These are phyloP conservation scores for Eremothecium cymbalariae DNA, from an alignment of 1,139 yeast species.

Conservation along the genomic window DNA sequence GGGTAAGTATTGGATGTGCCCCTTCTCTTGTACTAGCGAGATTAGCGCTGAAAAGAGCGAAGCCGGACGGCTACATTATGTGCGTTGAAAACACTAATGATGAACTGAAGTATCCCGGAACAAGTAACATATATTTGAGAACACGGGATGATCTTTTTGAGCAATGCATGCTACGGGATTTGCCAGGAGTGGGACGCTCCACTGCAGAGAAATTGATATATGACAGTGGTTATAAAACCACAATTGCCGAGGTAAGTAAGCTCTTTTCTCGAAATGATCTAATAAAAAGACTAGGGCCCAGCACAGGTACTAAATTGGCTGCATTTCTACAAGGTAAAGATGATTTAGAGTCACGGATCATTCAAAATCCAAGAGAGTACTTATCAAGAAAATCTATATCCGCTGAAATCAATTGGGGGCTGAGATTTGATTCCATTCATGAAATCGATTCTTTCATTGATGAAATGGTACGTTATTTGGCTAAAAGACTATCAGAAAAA, in stretches of 20 bases:
- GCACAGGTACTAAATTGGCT: slow-evolving; percentile 54
- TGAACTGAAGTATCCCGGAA: slow-evolving; percentile 12
- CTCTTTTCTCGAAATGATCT: slow-evolving; percentile 1
- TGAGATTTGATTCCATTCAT: slow-evolving; percentile 51
- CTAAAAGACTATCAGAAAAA: slow-evolving; percentile 42
- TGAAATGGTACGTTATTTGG: slow-evolving; percentile 52
- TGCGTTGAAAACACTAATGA: slow-evolving; percentile 30
- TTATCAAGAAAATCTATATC: slow-evolving; percentile 67
- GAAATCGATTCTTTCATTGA: slow-evolving; percentile 61
- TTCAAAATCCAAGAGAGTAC: slow-evolving; percentile 37
- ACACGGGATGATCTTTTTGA: slow-evolving; percentile 34
- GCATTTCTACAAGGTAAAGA: slow-evolving; percentile 51
- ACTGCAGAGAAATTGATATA: slow-evolving; percentile 1
- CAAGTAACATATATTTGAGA: neutral
- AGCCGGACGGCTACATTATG: slow-evolving; percentile 61
- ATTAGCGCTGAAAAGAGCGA: slow-evolving; percentile 64
- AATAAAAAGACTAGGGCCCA: slow-evolving; percentile 49
- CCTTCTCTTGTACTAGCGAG: slow-evolving; percentile 69
- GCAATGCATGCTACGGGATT: slow-evolving; percentile 40
- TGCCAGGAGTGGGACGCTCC: slow-evolving; percentile 81
- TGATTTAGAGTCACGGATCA: slow-evolving; percentile 30
- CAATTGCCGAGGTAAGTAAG: neutral
- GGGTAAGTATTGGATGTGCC: slow-evolving; percentile 74
- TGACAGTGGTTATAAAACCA: neutral
- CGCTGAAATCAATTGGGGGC: slow-evolving; percentile 88